These are phyloP conservation scores for maize (Zea mays) DNA, from an alignment of 176 grass and related monocot species.

Conservation along the genomic window Zm-B73-REFERENCE-NAM-5.0 NC_050100.1:190162001-190162500, in stretches of 20 bases:
- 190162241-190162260: not conserved
- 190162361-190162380: not conserved
- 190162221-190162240: not conserved
- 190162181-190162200: not conserved
- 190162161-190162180: not conserved
- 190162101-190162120: not conserved
- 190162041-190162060: not conserved
- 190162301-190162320: constrained; percentile 3
- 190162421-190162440: not conserved
- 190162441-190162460: not conserved
- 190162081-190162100: constrained; percentile 20
- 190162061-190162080: not conserved
- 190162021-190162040: not conserved
- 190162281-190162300: not conserved
- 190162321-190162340: not conserved
- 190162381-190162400: not conserved
- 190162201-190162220: not conserved
- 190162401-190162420: not conserved
- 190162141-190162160: not conserved
- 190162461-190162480: no score
- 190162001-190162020: not conserved
- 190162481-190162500: no score
- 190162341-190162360: not conserved
- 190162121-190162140: not conserved
- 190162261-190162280: not conserved